Base-by-base conservation (phyloP, 2,329 filamentous ascomycete species). In the Colletotrichum sp. region DNA sequence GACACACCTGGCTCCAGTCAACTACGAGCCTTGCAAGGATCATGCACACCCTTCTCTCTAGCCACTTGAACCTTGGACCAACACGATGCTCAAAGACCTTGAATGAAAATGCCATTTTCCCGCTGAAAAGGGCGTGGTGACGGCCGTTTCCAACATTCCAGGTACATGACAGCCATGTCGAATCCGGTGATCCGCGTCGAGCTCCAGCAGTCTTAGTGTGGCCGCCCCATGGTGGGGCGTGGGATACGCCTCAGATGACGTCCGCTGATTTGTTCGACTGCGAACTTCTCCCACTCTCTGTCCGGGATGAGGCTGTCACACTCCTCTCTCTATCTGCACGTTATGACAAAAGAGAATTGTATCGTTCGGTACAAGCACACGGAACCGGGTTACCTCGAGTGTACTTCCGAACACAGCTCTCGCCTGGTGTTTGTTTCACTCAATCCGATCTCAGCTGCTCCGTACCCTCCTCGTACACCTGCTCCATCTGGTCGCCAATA, bases 281-380 rank as follows among this genome's bases (percentile, higher is more conserved):
- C 56, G 56, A 68, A 61, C 69, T 43, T 76, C 76, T 76, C 76
- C 73, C 76, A 77, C 74, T 76, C 76, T 70, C 24, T 55, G 56
- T 71, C 73, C 69, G 65, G 76, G 76, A 76, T 77, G 74, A 67
- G 70, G 73, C 73, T 70, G 76, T 76, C 73, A 73, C 73, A 73
- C 68, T 68, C 69, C 67, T 73, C 74, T 56, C 26, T 66, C 38
- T 65, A 70, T 66, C 73, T 77, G 76, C 76, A 77, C 68, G 73
- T 77, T 77, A 70, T 77, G 76, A 77, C 76, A 73, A 77, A 76
- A 76, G 64, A 38, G 60, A 76, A 67, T 72, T 28, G 70, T 65
- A 66, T 62, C 24, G 71, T 70, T 16, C 7, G 66, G 71, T 66
- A 72, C 70, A 75, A 61, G 61, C 32, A 48, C 66, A 55, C 66